These are phyloP conservation scores for Microsporum canis DNA, from an alignment of 2,329 filamentous ascomycete species.

Conservation along the genomic window DNA sequence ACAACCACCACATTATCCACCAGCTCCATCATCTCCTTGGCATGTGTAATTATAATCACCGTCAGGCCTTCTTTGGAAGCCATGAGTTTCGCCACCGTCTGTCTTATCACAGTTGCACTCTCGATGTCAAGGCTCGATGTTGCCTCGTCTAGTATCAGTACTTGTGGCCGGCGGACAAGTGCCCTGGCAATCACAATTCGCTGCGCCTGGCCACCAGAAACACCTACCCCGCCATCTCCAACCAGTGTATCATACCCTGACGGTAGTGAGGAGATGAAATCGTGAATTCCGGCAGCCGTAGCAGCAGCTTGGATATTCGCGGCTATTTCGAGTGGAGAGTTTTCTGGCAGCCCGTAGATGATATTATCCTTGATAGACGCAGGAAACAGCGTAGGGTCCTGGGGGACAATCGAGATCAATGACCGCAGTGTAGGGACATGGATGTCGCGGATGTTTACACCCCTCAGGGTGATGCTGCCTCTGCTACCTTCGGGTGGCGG, in stretches of 20 bases:
- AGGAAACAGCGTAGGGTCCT: slow-evolving; percentile 52
- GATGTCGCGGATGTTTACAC: slow-evolving; percentile 45
- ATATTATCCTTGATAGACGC: slow-evolving; percentile 46
- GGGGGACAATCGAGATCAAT: slow-evolving; percentile 49
- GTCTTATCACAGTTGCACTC: slow-evolving; percentile 52
- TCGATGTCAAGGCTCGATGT: slow-evolving; percentile 68
- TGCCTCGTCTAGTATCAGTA: slow-evolving; percentile 78
- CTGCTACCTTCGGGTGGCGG: slow-evolving; percentile 16
- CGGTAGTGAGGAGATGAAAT: slow-evolving; percentile 63
- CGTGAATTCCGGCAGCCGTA: slow-evolving; percentile 53
- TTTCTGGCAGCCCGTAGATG: slow-evolving; percentile 56
- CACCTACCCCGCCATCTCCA: slow-evolving; percentile 60
- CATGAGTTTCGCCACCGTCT: slow-evolving; percentile 49
- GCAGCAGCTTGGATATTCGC: slow-evolving; percentile 44
- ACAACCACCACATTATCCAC: slow-evolving; percentile 62
- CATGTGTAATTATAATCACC: slow-evolving; percentile 73
- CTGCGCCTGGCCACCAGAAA: slow-evolving; percentile 77
- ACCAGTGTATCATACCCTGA: slow-evolving; percentile 60
- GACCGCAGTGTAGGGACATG: slow-evolving; percentile 51
- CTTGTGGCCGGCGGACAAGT: slow-evolving; percentile 55
- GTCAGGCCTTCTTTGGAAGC: slow-evolving; percentile 41
- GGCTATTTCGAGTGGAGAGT: slow-evolving; percentile 40
- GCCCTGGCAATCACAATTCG: slow-evolving; percentile 71
- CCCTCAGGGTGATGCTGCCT: slow-evolving; percentile 42
- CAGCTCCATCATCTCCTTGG: slow-evolving; percentile 72